Percentiles rank a stretch among this genome's conserved stretches.
These are phyloP conservation scores for Auriscalpium vulgare DNA, from an alignment of 768 basidiomycete genomes.

Conservation along the genomic window DNA sequence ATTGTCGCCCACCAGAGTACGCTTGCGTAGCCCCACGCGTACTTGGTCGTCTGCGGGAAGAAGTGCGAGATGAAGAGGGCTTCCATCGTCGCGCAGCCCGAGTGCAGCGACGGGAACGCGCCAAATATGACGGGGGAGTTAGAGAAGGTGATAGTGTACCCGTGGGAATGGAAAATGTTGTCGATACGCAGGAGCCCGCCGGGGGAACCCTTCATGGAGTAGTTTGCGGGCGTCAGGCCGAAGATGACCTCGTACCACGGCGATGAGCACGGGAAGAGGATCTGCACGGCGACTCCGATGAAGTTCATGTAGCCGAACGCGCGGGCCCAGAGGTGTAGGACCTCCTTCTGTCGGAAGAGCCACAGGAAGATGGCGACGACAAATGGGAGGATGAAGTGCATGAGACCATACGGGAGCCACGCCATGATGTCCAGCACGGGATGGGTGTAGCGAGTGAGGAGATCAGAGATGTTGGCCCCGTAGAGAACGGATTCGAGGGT, in stretches of 20 bases:
- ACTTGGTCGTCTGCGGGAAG: conserved; percentile 66
- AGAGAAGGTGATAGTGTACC: conserved; percentile 76
- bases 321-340: conserved; percentile 76
- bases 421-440: conserved; percentile 88
- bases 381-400: conserved; percentile 85
- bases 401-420: conserved; percentile 95
- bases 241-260: conserved; percentile 98
- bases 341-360: conserved; percentile 79
- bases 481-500: conserved; percentile 93
- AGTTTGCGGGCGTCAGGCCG: conserved; percentile 91
- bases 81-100: conserved; percentile 84
- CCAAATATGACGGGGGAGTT: conserved; percentile 93
- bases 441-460: conserved; percentile 91
- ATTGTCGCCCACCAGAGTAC: conserved; percentile 97
- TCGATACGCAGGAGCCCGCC: conserved; percentile 93
- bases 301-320: conserved; percentile 94
- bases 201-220: conserved; percentile 85
- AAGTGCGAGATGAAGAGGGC: conserved; percentile 93
- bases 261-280: conserved; percentile 85
- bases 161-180: conserved; percentile 64
- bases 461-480: conserved; percentile 96
- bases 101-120: conserved; percentile 92
- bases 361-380: conserved; percentile 80
- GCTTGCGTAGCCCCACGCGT: conserved; percentile 77
- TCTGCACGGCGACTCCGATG: conserved; percentile 79